A percentile compares a stretch with the other conserved stretches of the same genome.
These are phyloP conservation scores for Phytophthora chlamydospora DNA, from an alignment of 352 stramenopile genomes.

Conservation along the genomic window DNA sequence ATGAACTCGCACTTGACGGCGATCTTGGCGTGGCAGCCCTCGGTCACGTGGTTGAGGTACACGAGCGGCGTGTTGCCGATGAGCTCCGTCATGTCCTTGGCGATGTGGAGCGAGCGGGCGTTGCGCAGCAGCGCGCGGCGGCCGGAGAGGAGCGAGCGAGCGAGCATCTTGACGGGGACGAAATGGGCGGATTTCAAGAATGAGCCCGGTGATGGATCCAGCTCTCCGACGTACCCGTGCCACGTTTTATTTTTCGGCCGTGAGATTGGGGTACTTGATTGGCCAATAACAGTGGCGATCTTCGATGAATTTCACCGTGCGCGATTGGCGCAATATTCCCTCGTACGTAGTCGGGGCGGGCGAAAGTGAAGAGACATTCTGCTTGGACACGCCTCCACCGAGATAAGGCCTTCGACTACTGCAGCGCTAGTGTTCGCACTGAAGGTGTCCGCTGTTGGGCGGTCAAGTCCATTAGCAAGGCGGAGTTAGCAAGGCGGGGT, in stretches of 20 bases:
- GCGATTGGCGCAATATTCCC: too few species aligned
- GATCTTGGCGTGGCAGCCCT: slow-evolving; percentile 83
- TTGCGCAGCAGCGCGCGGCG: slow-evolving; percentile 33
- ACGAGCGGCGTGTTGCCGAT: slow-evolving; percentile 96
- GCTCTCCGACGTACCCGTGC: background rate
- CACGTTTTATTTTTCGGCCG: background rate
- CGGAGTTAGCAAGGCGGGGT: too few species aligned
- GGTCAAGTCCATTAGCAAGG: too few species aligned
- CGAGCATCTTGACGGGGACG: slow-evolving; percentile 23
- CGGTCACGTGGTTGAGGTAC: slow-evolving; percentile 88
- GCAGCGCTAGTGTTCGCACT: too few species aligned
- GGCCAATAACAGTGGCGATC: too few species aligned
- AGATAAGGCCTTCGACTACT: too few species aligned
- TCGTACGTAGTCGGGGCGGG: too few species aligned
- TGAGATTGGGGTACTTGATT: too few species aligned
- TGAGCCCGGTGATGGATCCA: slow-evolving; percentile 9
- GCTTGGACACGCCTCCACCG: too few species aligned
- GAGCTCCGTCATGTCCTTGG: slow-evolving; percentile 93
- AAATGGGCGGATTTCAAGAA: slow-evolving; percentile 27
- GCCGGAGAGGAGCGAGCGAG: slow-evolving; percentile 27
- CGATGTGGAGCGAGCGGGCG: slow-evolving; percentile 79
- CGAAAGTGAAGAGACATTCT: too few species aligned
- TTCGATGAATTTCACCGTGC: too few species aligned
- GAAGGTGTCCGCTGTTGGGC: too few species aligned
- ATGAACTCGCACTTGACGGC: slow-evolving; percentile 92